Evolutionary conservation across 2,329 filamentous ascomycete species (phyloP).

Genomic region (Colletotrichum sp.): DNA sequence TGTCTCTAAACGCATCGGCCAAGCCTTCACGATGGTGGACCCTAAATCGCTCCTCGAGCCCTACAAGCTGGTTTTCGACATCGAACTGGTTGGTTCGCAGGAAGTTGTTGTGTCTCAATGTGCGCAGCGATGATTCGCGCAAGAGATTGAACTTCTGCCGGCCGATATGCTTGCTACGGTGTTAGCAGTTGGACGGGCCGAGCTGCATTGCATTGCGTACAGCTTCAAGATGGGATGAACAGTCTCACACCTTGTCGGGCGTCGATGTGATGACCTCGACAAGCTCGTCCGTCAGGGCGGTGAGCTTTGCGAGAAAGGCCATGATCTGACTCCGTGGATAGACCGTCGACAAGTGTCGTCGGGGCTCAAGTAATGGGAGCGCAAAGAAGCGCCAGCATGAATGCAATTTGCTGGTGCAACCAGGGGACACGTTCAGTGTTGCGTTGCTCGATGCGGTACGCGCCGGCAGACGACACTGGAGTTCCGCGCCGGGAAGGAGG

Average conservation of each 20-base stretch:
- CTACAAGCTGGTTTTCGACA: constrained; percentile 66
- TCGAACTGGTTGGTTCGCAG: constrained; percentile 78
- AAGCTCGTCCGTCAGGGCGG: constrained; percentile 71
- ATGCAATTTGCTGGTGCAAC: neutral
- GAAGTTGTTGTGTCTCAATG: constrained; percentile 59
- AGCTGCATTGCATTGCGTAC: constrained; percentile 4
- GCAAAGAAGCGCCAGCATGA: neutral
- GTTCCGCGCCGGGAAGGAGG: neutral
- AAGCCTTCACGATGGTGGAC: constrained; percentile 80
- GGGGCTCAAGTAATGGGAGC: neutral
- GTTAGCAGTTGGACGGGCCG: neutral
- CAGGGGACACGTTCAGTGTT: neutral
- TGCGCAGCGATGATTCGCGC: constrained; percentile 55
- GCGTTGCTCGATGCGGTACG: neutral
- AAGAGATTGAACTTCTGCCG: constrained; percentile 43
- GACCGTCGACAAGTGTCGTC: neutral
- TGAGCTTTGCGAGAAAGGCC: constrained; percentile 71
- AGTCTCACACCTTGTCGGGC: constrained; percentile 50
- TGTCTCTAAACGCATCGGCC: constrained; percentile 68
- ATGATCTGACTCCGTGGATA: constrained; percentile 47
- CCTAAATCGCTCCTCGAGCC: constrained; percentile 85
- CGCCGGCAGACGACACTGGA: neutral
- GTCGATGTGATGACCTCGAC: constrained; percentile 66
- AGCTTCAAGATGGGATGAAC: neutral
- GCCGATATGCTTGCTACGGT: constrained; percentile 25